phyloP scores from a whole-genome alignment of 1,284 basidiomycete genomes.

The Ustilago sp. region DNA sequence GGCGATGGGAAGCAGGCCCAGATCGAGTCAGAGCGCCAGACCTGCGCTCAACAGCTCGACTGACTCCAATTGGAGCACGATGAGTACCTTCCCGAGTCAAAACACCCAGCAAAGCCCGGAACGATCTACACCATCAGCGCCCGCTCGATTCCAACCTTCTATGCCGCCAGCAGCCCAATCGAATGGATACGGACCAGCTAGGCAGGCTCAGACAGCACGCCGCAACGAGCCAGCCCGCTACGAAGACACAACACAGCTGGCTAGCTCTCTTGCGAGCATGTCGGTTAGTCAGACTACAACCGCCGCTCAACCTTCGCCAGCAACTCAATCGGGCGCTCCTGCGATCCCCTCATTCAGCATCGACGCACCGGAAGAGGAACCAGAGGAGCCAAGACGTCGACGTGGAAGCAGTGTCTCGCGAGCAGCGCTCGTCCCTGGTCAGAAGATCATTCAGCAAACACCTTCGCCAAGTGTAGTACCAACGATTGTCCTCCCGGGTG shows the following conservation, averaged over 20 bases:
- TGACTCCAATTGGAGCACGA: conserved; percentile 7
- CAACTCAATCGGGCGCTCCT: not conserved
- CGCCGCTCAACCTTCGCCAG: not conserved
- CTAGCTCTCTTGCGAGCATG: conserved; percentile 29
- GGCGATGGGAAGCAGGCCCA: not conserved
- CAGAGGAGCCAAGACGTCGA: conserved; percentile 46
- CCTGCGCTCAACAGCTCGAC: conserved; percentile 14
- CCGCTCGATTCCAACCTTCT: conserved; percentile 32
- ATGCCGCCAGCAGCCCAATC: conserved; percentile 4
- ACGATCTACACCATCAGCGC: conserved; percentile 12
- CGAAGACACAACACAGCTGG: conserved; percentile 23
- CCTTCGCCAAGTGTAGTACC: conserved; percentile 24
- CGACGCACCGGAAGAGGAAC: conserved; percentile 33
- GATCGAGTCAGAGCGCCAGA: conserved; percentile 37
- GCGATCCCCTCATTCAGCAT: conserved; percentile 33
- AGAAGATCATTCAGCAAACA: conserved; percentile 31
- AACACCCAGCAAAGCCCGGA: not conserved
- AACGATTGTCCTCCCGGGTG: conserved; percentile 48
- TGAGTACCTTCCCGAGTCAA: conserved; percentile 3
- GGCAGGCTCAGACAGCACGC: conserved; percentile 3
- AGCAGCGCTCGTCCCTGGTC: conserved; percentile 19
- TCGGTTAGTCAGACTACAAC: conserved; percentile 7
- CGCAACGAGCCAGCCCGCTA: conserved; percentile 34
- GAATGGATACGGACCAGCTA: not conserved
- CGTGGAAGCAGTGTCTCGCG: conserved; percentile 54